Evolutionary conservation across 495 filamentous ascomycete species (phyloP).

Genomic region (Thermothielavioides terrestris): DNA sequence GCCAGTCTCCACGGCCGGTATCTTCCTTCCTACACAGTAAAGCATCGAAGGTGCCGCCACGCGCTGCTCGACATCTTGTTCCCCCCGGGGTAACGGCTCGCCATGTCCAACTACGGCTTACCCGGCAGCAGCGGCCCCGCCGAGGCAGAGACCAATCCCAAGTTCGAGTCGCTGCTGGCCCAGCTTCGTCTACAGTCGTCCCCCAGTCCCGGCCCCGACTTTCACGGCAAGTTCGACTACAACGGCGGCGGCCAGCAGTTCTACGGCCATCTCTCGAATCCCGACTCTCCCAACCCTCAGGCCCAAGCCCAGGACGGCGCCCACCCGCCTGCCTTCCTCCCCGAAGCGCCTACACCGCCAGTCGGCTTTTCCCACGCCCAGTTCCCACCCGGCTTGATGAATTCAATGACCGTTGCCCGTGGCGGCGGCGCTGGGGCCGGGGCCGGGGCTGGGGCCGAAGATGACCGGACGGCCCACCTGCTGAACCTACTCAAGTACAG

Average conservation of each 20-base stretch:
- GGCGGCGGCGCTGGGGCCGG: constrained; percentile 36
- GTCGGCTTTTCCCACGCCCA: constrained; percentile 34
- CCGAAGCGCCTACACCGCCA: constrained; percentile 41
- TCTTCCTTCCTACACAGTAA: neutral
- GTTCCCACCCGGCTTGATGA: constrained; percentile 32
- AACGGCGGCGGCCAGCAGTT: constrained; percentile 29
- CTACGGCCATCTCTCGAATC: constrained; percentile 28
- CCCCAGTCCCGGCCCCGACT: constrained; percentile 21
- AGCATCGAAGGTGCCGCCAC: neutral
- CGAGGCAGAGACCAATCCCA: constrained; percentile 20
- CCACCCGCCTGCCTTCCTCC: constrained; percentile 37
- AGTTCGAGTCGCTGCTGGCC: constrained; percentile 28
- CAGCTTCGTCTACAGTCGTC: constrained; percentile 31
- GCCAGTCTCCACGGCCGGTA: neutral
- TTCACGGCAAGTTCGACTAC: constrained; percentile 22
- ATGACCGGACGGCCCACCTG: constrained; percentile 60
- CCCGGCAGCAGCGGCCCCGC: constrained; percentile 24
- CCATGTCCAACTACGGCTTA: constrained; percentile 40
- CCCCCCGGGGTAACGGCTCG: neutral
- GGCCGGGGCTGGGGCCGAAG: constrained; percentile 30
- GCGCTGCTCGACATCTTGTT: neutral
- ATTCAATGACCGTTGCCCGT: constrained; percentile 35
- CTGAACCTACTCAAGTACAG: constrained; percentile 85
- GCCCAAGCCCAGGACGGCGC: constrained; percentile 17
- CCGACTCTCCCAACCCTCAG: constrained; percentile 25